A percentile compares a stretch with the other conserved stretches of the same genome.
Conservation (phyloP, 1,284 basidiomycete genomes). For the Malassezia globosa region DNA sequence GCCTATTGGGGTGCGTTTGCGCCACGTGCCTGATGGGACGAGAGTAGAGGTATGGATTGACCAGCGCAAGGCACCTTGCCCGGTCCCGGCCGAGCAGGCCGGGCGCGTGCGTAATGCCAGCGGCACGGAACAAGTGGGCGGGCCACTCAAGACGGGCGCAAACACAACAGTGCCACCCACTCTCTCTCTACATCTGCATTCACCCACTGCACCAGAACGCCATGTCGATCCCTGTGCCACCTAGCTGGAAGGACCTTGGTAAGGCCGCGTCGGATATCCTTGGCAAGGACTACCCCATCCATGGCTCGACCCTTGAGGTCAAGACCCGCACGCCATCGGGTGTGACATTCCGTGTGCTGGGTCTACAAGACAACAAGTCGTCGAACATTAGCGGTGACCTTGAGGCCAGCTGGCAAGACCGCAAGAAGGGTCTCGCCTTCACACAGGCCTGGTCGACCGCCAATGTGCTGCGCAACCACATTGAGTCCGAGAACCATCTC, state of each 20-base stretch:
- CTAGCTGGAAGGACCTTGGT: slow-evolving; percentile 52
- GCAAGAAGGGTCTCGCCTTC: slow-evolving; percentile 43
- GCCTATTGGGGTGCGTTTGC: no score
- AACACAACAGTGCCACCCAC: no score
- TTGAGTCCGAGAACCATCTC: slow-evolving; percentile 96
- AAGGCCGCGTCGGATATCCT: slow-evolving; percentile 84
- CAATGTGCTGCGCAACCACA: slow-evolving; percentile 74
- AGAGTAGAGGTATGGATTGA: no score
- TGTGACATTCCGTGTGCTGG: slow-evolving; percentile 49
- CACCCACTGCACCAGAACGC: background rate
- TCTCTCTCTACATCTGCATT: no score
- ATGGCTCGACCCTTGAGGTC: slow-evolving; percentile 56
- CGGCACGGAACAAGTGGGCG: background rate
- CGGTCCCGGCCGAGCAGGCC: slow-evolving; percentile 16
- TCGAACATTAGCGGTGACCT: slow-evolving; percentile 46
- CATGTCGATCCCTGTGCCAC: slow-evolving; percentile 32
- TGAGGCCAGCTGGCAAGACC: slow-evolving; percentile 46
- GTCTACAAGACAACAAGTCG: slow-evolving; percentile 44
- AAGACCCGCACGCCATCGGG: slow-evolving; percentile 78
- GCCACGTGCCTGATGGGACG: slow-evolving; percentile 4
- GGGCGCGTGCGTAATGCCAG: slow-evolving; percentile 2
- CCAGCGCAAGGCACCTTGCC: no score
- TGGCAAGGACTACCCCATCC: slow-evolving; percentile 82
- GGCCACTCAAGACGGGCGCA: no score
- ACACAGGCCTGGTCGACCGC: slow-evolving; percentile 65